A percentile compares a stretch with the other conserved stretches of the same genome.
Evolutionary conservation across 1,284 basidiomycete genomes (phyloP).

Genomic region (Mycena citricolor): DNA sequence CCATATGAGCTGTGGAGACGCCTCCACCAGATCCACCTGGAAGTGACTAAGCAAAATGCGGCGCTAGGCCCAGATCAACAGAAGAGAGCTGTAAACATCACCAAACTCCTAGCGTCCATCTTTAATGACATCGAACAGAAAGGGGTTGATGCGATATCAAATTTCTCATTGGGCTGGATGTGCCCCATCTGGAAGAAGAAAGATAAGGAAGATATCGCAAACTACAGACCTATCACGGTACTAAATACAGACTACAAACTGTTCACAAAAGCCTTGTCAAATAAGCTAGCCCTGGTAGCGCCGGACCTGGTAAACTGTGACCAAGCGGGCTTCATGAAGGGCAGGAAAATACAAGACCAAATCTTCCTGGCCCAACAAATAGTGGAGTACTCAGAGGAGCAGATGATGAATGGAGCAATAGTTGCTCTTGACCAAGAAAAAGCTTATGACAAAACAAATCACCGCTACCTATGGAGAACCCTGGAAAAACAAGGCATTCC

Average conservation of each 20-base stretch:
- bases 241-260: conserved; percentile 13
- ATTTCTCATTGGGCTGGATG: conserved; percentile 9
- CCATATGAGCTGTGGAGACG: conserved; percentile 11
- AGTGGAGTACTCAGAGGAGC: conserved; percentile 3
- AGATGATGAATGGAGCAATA: conserved; percentile 2
- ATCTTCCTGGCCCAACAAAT: conserved; percentile 1
- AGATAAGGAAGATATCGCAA: conserved; percentile 2
- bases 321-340: conserved; percentile 11
- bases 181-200: conserved; percentile 12
- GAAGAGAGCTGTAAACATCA: background rate
- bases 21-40: background rate
- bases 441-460: conserved; percentile 8
- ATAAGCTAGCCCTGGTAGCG: background rate
- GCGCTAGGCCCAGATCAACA: no score
- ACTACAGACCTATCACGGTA: conserved; percentile 10
- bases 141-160: background rate
- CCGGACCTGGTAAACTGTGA: conserved; percentile 1
- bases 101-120: background rate
- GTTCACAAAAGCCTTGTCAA: conserved; percentile 4
- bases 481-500: background rate
- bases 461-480: background rate
- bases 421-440: conserved; percentile 11
- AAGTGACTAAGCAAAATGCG: background rate
- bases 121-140: conserved; percentile 4
- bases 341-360: conserved; percentile 6